Percentiles rank a stretch among this genome's conserved stretches.
phyloP scores from a whole-genome alignment of 805 yeast species.

The Kluyveromyces lactis region DNA sequence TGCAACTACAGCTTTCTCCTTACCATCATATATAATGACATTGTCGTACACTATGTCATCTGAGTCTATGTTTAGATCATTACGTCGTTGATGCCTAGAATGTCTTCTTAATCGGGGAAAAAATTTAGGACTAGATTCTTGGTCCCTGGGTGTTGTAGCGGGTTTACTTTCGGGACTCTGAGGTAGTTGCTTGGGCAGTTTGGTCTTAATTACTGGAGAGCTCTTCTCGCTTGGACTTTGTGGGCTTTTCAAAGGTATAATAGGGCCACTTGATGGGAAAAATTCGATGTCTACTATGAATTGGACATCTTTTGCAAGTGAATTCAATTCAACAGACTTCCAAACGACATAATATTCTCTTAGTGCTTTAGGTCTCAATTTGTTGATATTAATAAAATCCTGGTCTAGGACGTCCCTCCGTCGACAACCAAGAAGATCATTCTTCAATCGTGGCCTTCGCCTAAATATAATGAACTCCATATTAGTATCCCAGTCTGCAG shows the following conservation, averaged over 20 bases:
- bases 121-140: neutral
- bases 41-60: neutral
- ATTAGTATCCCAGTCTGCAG: constrained; percentile 2
- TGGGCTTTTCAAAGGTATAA: neutral
- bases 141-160: too few species aligned
- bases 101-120: neutral
- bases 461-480: constrained; percentile 9
- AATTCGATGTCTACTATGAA: constrained; percentile 12
- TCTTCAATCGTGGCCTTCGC: constrained; percentile 6
- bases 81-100: neutral
- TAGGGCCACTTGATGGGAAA: constrained; percentile 8
- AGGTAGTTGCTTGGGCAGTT: too few species aligned
- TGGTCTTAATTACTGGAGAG: too few species aligned
- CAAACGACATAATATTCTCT: constrained; percentile 10
- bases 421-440: constrained; percentile 5
- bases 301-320: constrained; percentile 1
- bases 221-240: too few species aligned
- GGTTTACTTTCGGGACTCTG: too few species aligned
- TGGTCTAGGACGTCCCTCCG: constrained; percentile 10
- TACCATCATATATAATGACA: constrained; percentile 1
- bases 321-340: constrained; percentile 7
- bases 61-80: neutral
- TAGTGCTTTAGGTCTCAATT: neutral
- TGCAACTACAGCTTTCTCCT: neutral
- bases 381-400: neutral